A percentile compares a stretch with the other conserved stretches of the same genome.
phyloP scores from a whole-genome alignment of 805 yeast genomes.

The Cyberlindnera subsufficiens region DNA sequence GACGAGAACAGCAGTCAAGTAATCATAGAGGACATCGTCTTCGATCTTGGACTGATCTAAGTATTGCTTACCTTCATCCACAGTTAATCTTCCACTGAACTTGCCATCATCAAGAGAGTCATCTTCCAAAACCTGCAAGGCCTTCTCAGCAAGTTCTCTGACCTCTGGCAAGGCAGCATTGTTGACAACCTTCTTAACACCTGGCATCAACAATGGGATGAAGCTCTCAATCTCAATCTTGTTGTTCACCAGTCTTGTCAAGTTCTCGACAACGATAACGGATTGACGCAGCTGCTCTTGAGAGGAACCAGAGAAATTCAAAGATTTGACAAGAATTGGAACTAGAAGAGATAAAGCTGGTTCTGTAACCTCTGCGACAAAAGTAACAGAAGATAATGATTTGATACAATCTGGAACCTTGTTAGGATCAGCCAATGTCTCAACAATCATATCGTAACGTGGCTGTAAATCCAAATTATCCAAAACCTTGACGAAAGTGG shows the following conservation, averaged over 20 bases:
- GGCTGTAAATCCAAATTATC: slow-evolving; percentile 91
- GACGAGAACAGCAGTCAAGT: slow-evolving; percentile 47
- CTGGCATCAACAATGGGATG: slow-evolving; percentile 87
- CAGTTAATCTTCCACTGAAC: slow-evolving; percentile 68
- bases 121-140: slow-evolving; percentile 71
- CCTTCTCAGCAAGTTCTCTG: slow-evolving; percentile 86
- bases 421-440: slow-evolving; percentile 84
- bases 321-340: slow-evolving; percentile 86
- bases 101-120: slow-evolving; percentile 72
- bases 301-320: slow-evolving; percentile 75
- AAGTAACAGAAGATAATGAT: slow-evolving; percentile 86
- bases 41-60: slow-evolving; percentile 26
- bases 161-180: slow-evolving; percentile 96
- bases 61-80: slow-evolving; percentile 46
- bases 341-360: slow-evolving; percentile 87
- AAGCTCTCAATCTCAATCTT: slow-evolving; percentile 84
- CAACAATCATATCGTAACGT: slow-evolving; percentile 77
- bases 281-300: slow-evolving; percentile 97
- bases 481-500: slow-evolving; percentile 67
- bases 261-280: slow-evolving; percentile 90
- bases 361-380: slow-evolving; percentile 97
- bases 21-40: slow-evolving; percentile 37
- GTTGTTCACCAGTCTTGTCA: slow-evolving; percentile 92
- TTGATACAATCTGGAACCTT: slow-evolving; percentile 87
- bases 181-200: slow-evolving; percentile 78